Evolutionary conservation across 2,329 filamentous ascomycete genomes (phyloP).

Genomic region (Cytospora leucostoma): DNA sequence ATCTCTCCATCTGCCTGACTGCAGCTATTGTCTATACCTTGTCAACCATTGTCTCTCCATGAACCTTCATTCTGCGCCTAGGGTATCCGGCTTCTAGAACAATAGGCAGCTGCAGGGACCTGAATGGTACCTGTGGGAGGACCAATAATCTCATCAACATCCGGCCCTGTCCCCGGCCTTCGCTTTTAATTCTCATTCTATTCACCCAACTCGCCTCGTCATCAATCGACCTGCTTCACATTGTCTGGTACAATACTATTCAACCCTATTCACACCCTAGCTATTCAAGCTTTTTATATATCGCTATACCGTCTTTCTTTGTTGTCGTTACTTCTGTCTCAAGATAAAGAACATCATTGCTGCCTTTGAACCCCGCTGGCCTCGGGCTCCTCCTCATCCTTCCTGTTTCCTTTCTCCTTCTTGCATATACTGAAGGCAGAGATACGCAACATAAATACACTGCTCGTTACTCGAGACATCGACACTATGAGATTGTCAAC

Average conservation of each 20-base stretch:
- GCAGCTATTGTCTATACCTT: no score
- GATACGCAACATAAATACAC: conserved; percentile 10
- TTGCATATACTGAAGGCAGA: conserved; percentile 1
- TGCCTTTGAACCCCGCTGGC: conserved; percentile 14
- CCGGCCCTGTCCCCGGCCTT: neutral
- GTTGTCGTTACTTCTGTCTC: neutral
- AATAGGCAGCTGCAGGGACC: conserved; percentile 1
- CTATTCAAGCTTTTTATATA: neutral
- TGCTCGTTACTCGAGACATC: neutral
- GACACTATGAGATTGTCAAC: conserved; percentile 23
- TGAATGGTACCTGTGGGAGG: neutral
- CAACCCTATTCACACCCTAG: conserved; percentile 1
- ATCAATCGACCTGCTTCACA: neutral
- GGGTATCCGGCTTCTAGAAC: neutral
- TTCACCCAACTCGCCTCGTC: neutral
- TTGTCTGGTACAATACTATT: conserved; percentile 5
- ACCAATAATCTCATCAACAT: neutral
- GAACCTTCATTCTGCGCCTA: neutral
- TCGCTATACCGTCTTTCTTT: conserved; percentile 2
- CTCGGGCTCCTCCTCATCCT: neutral
- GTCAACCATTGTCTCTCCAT: no score
- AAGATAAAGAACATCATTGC: conserved; percentile 1
- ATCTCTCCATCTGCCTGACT: no score
- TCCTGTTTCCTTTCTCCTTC: neutral
- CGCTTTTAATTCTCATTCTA: neutral